A percentile compares a stretch with the other conserved stretches of the same genome.
These are phyloP conservation scores for Diplodia mutila DNA, from an alignment of 2,329 filamentous ascomycete species.

Conservation along the genomic window DNA sequence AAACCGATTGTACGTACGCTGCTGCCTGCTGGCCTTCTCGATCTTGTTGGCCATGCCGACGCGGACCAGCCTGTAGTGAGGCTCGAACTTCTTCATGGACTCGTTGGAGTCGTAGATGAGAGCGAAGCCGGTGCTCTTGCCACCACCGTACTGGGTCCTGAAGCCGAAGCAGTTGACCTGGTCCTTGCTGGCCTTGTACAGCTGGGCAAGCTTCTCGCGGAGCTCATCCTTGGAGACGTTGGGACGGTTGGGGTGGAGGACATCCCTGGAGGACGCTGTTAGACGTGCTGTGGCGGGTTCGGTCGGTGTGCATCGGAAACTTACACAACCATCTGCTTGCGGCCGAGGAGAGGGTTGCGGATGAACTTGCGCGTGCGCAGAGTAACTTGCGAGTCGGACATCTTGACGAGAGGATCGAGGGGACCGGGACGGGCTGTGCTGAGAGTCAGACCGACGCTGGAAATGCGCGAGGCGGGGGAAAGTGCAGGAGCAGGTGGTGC, in stretches of 20 bases:
- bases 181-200: constrained; percentile 99
- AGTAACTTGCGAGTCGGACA: constrained; percentile 74
- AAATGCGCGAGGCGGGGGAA: not conserved
- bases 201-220: constrained; percentile 86
- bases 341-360: constrained; percentile 97
- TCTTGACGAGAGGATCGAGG: constrained; percentile 56
- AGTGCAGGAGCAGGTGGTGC: not conserved
- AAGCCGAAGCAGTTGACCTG: constrained; percentile 98
- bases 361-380: constrained; percentile 99
- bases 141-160: constrained; percentile 98
- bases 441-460: constrained; percentile 1
- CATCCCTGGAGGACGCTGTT: constrained; percentile 69
- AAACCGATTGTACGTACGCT: constrained; percentile 72
- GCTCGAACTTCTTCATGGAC: constrained; percentile 99
- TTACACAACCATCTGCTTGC: constrained; percentile 99
- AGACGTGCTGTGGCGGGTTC: constrained; percentile 26
- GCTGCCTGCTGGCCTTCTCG: constrained; percentile 97
- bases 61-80: constrained; percentile 93
- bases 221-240: constrained; percentile 99
- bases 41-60: constrained; percentile 91
- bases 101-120: constrained; percentile 98
- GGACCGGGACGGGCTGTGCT: constrained; percentile 22
- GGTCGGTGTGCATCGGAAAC: constrained; percentile 30
- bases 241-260: constrained; percentile 97
- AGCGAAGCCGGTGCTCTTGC: constrained; percentile 99